A percentile compares a stretch with the other conserved stretches of the same genome.
Conservation (phyloP, 202 grass and related monocot species). For the Saccharum hybrid region DNA sequence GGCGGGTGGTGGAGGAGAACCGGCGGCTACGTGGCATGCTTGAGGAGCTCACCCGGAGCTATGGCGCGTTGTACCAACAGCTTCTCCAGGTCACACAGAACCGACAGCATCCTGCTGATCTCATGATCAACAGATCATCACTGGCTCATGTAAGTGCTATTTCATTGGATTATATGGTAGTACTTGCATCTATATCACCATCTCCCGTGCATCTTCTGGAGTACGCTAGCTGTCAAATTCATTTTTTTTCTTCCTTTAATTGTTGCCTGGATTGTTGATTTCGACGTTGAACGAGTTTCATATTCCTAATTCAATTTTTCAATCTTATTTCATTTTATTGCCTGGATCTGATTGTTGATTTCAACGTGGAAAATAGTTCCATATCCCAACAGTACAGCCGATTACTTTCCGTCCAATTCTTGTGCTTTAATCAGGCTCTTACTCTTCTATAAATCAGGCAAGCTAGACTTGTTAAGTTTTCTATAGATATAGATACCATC, state of each 20-base stretch:
- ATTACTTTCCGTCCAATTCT: neutral
- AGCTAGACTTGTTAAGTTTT: neutral
- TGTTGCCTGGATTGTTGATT: neutral
- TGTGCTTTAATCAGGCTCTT: neutral
- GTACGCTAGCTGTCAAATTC: neutral
- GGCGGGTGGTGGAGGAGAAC: slow-evolving; percentile 63
- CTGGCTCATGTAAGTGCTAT: slow-evolving; percentile 30
- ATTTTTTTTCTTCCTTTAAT: neutral
- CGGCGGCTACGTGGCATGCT: slow-evolving; percentile 51
- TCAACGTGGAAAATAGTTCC: neutral
- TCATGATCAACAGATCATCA: slow-evolving; percentile 46
- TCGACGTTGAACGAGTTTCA: neutral
- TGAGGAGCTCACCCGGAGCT: slow-evolving; percentile 58
- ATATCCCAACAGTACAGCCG: neutral
- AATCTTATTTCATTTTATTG: neutral
- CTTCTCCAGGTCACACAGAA: slow-evolving; percentile 47
- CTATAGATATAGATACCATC: neutral
- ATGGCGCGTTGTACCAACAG: slow-evolving; percentile 53
- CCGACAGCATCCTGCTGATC: slow-evolving; percentile 32
- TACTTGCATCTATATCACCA: neutral
- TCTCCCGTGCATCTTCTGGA: neutral
- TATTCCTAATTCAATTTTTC: neutral
- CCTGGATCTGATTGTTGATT: neutral
- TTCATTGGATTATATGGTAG: neutral
- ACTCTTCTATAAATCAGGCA: neutral